Percentiles rank a stretch among this genome's conserved stretches.
phyloP scores from a whole-genome alignment of 352 stramenopile genomes.

The Lagenidium sp. region DNA sequence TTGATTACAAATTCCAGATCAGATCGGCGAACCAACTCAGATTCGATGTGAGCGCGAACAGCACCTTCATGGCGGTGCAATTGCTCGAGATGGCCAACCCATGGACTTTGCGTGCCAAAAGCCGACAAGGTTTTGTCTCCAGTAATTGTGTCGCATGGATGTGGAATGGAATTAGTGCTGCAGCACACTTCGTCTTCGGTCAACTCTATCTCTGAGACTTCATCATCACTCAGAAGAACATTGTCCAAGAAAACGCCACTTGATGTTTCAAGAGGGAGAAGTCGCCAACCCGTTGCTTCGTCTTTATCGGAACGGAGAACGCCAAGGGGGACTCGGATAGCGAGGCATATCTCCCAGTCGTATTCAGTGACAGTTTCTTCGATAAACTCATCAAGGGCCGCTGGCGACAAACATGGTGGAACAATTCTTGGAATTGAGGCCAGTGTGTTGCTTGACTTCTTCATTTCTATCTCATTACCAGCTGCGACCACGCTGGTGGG shows the following conservation, averaged over 20 bases:
- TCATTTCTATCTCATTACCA: too few species aligned
- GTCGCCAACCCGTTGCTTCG: constrained; percentile 40
- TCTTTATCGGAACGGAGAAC: constrained; percentile 13
- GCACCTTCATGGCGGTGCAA: constrained; percentile 44
- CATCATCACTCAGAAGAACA: constrained; percentile 39
- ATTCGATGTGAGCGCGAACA: constrained; percentile 42
- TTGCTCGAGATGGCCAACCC: constrained; percentile 40
- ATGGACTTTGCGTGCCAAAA: too few species aligned
- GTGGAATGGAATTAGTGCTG: too few species aligned
- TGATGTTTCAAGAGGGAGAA: constrained; percentile 40
- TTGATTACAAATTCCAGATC: constrained; percentile 61
- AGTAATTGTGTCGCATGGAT: too few species aligned
- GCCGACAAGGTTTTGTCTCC: too few species aligned
- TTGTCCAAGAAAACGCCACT: constrained; percentile 44
- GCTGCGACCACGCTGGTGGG: too few species aligned
- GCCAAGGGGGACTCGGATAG: too few species aligned
- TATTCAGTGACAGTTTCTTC: too few species aligned
- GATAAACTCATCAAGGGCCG: too few species aligned
- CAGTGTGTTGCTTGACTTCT: too few species aligned
- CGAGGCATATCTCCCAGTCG: constrained; percentile 37
- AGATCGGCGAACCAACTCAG: constrained; percentile 41
- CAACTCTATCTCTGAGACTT: constrained; percentile 55
- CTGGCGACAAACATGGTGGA: too few species aligned
- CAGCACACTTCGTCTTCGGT: constrained; percentile 53
- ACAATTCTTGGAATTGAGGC: too few species aligned